Percentiles rank a stretch among this genome's conserved stretches.
Conservation (phyloP, 495 filamentous ascomycete genomes). For the Evansstolkia leycettana region DNA sequence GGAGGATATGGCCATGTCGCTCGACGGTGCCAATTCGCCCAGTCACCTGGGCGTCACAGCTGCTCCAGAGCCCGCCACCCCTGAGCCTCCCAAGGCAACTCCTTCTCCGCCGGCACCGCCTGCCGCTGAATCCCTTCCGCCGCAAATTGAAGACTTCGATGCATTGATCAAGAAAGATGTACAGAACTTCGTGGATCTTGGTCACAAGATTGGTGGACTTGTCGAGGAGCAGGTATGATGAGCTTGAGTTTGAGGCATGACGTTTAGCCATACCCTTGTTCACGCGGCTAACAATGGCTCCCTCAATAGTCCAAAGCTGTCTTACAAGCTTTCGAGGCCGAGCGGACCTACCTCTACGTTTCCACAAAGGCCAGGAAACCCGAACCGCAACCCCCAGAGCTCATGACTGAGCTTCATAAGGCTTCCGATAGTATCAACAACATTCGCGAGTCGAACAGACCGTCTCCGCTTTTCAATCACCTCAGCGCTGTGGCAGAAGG, state of each 20-base stretch:
- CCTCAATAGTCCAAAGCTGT: slow-evolving; percentile 44
- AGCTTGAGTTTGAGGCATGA: too few species aligned
- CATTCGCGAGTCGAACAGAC: slow-evolving; percentile 67
- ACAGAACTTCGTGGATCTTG: slow-evolving; percentile 63
- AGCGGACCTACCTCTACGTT: slow-evolving; percentile 78
- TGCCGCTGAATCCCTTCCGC: slow-evolving; percentile 51
- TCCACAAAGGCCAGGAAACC: slow-evolving; percentile 90
- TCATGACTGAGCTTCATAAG: slow-evolving; percentile 72
- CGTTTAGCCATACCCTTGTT: too few species aligned
- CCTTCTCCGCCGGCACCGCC: slow-evolving; percentile 32
- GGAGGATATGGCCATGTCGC: slow-evolving; percentile 82
- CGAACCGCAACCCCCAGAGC: slow-evolving; percentile 53
- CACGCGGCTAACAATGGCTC: too few species aligned
- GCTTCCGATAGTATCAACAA: slow-evolving; percentile 63
- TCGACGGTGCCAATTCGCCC: slow-evolving; percentile 42
- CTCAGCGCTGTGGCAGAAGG: slow-evolving; percentile 80
- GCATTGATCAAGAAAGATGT: slow-evolving; percentile 63
- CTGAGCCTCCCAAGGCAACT: slow-evolving; percentile 27
- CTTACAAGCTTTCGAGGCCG: slow-evolving; percentile 58
- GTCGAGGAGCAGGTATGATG: slow-evolving; percentile 64
- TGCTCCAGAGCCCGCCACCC: slow-evolving; percentile 20
- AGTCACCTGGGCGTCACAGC: slow-evolving; percentile 30
- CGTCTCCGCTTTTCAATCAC: slow-evolving; percentile 58
- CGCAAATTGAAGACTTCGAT: slow-evolving; percentile 76
- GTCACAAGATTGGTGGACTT: slow-evolving; percentile 62